phyloP scores from a whole-genome alignment of 768 basidiomycete species.

The Hericium alpestre region DNA sequence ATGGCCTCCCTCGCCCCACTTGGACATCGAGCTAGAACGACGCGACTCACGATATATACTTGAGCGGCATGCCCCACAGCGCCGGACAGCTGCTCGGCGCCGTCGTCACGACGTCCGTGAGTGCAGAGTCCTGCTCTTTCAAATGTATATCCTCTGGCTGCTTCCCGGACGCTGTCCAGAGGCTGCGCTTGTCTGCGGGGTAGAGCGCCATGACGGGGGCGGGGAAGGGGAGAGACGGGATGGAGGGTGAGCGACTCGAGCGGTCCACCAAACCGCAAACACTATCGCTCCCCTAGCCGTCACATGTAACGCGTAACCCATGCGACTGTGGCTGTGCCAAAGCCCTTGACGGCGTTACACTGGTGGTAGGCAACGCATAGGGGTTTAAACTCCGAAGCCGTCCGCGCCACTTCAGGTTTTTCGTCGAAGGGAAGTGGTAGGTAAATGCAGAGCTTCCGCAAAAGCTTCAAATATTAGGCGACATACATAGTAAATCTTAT shows the following conservation, averaged over 20 bases:
- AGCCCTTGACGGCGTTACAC: too few species aligned
- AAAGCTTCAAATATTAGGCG: too few species aligned
- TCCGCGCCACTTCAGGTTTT: too few species aligned
- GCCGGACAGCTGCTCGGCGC: constrained; percentile 35
- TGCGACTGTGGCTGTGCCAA: background rate
- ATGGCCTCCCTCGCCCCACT: background rate
- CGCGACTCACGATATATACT: constrained; percentile 64
- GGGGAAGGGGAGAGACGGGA: background rate
- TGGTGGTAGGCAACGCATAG: too few species aligned
- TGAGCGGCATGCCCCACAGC: constrained; percentile 61
- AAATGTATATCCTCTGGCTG: background rate
- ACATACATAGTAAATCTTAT: too few species aligned
- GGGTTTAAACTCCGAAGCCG: too few species aligned
- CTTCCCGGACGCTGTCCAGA: background rate
- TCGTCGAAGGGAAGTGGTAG: too few species aligned
- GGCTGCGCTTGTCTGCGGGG: background rate
- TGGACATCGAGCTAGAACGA: constrained; percentile 2
- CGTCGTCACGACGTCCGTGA: constrained; percentile 30
- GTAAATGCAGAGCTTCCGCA: too few species aligned
- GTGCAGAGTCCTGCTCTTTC: constrained; percentile 15
- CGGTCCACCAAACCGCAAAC: background rate
- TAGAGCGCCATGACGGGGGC: background rate
- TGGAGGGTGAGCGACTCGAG: background rate
- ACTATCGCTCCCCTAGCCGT: background rate
- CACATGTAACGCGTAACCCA: background rate